These are phyloP conservation scores for Skeletonema marinoi DNA, from an alignment of 108 stramenopile species.

Conservation along the genomic window DNA sequence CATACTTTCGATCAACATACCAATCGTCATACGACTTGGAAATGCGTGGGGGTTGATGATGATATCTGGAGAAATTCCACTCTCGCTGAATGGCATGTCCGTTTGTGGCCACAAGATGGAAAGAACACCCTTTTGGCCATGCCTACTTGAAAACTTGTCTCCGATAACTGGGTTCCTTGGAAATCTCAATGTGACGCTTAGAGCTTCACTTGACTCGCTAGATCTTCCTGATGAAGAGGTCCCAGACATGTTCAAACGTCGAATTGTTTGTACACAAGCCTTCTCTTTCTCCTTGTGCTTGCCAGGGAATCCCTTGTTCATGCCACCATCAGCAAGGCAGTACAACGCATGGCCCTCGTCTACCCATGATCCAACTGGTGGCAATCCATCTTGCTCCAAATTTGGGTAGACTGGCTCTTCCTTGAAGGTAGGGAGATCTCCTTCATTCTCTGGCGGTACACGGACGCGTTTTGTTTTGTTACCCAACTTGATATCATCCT, in stretches of 20 bases:
- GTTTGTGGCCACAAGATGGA: conserved; percentile 98
- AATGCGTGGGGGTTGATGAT: conserved; percentile 99
- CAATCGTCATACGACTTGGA: conserved; percentile 98
- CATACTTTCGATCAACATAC: conserved; percentile 99
- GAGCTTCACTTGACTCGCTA: conserved; percentile 44
- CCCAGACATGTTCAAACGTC: conserved; percentile 47
- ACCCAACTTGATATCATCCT: conserved; percentile 46
- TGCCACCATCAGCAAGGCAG: conserved; percentile 86
- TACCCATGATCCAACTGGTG: conserved; percentile 85
- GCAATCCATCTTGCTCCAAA: conserved; percentile 94
- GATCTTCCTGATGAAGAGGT: conserved; percentile 26
- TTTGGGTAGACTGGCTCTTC: conserved; percentile 59
- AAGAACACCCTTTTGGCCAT: conserved; percentile 99
- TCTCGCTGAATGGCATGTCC: conserved; percentile 99
- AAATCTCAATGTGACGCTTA: conserved; percentile 92
- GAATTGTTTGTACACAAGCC: conserved; percentile 89
- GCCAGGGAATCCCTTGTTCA: conserved; percentile 61
- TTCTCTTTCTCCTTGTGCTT: conserved; percentile 93
- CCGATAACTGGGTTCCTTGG: conserved; percentile 98
- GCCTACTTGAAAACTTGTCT: conserved; percentile 98
- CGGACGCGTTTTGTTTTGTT: conserved; percentile 43
- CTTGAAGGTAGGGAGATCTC: conserved; percentile 32
- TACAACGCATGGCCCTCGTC: conserved; percentile 91
- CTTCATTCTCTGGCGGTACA: conserved; percentile 43
- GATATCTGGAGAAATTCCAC: conserved; percentile 96